These are phyloP conservation scores for Yarrowia galli DNA, from an alignment of 1,139 yeast genomes.

Conservation along the genomic window DNA sequence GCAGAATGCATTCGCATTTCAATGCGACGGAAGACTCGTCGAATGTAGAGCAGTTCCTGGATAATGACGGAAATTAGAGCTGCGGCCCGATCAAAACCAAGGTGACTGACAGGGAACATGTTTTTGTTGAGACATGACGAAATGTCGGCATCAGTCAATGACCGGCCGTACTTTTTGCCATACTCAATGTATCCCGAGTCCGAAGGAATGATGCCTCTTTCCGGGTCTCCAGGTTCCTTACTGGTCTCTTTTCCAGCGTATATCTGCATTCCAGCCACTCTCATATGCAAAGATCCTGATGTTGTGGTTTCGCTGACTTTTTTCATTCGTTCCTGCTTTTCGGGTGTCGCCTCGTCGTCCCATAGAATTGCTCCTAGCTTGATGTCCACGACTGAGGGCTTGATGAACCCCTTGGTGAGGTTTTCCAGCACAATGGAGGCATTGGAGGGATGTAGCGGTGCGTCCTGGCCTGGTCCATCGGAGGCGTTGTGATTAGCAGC, in stretches of 20 bases:
- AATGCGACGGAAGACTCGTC: slow-evolving; percentile 65
- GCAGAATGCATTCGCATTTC: slow-evolving; percentile 77
- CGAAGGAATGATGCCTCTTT: slow-evolving; percentile 6
- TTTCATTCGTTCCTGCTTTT: slow-evolving; percentile 66
- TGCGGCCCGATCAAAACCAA: slow-evolving; percentile 50
- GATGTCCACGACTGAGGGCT: slow-evolving; percentile 81
- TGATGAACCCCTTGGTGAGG: slow-evolving; percentile 62
- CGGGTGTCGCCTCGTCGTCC: slow-evolving; percentile 66
- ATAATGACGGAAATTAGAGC: slow-evolving; percentile 56
- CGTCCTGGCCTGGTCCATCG: slow-evolving; percentile 9
- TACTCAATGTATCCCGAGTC: slow-evolving; percentile 54
- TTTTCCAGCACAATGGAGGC: slow-evolving; percentile 72
- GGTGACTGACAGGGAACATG: slow-evolving; percentile 38
- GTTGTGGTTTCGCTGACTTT: slow-evolving; percentile 76
- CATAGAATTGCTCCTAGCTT: slow-evolving; percentile 77
- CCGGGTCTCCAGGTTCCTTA: background rate
- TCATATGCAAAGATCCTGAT: slow-evolving; percentile 72
- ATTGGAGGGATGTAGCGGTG: slow-evolving; percentile 20
- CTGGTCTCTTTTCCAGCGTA: slow-evolving; percentile 50
- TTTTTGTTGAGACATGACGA: slow-evolving; percentile 43
- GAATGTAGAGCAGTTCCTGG: slow-evolving; percentile 67
- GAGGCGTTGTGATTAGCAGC: background rate
- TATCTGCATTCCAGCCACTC: slow-evolving; percentile 90
- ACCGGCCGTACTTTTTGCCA: slow-evolving; percentile 76
- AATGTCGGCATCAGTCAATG: slow-evolving; percentile 57